phyloP scores from a whole-genome alignment of 2,329 filamentous ascomycete genomes.

The Ophiostoma montium region DNA sequence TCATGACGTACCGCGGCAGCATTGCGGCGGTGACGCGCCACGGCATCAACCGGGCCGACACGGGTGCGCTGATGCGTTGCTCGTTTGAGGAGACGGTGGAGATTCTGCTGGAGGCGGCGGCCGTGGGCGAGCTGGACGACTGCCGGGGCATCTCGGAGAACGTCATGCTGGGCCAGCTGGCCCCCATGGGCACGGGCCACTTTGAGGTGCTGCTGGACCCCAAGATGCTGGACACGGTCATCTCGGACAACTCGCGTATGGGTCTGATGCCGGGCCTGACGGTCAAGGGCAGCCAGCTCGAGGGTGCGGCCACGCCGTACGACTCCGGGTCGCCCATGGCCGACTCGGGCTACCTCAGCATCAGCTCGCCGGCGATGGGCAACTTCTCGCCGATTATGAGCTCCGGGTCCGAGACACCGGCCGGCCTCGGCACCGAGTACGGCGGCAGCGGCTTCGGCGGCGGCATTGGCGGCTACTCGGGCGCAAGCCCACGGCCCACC shows the following conservation, averaged over 20 bases:
- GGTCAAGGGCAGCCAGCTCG: constrained; percentile 58
- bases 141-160: constrained; percentile 98
- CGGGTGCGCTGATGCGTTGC: constrained; percentile 96
- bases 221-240: constrained; percentile 88
- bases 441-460: constrained; percentile 35
- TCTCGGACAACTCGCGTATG: constrained; percentile 80
- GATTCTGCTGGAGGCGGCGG: constrained; percentile 89
- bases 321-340: constrained; percentile 72
- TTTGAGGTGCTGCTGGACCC: constrained; percentile 90
- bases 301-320: constrained; percentile 87
- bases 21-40: constrained; percentile 96
- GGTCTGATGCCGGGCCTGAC: constrained; percentile 69
- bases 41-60: constrained; percentile 96
- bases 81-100: constrained; percentile 99
- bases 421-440: constrained; percentile 51
- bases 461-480: constrained; percentile 35
- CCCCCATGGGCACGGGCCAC: constrained; percentile 91
- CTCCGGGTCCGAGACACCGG: constrained; percentile 55
- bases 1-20: constrained; percentile 91
- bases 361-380: constrained; percentile 47
- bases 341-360: constrained; percentile 47
- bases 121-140: constrained; percentile 89
- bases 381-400: constrained; percentile 68
- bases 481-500: constrained; percentile 54
- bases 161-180: constrained; percentile 93